A percentile compares a stretch with the other conserved stretches of the same genome.
Evolutionary conservation across 1,284 basidiomycete species (phyloP).

Genomic region (Coriolopsis trogii): DNA sequence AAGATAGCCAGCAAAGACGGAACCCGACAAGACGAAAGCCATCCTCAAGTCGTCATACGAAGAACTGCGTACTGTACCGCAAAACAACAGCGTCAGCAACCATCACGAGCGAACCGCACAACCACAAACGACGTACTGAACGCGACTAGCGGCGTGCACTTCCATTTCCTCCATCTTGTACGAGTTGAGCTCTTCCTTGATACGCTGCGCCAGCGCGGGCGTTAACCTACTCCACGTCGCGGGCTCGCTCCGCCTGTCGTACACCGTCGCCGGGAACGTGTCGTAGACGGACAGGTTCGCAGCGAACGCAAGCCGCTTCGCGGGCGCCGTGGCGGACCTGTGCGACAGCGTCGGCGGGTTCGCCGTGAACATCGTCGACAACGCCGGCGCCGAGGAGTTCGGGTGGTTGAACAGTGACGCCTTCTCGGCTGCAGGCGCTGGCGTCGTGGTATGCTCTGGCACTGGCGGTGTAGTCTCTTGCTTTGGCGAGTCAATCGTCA

Average conservation of each 20-base stretch:
- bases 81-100: conserved; percentile 10
- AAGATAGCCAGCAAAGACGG: conserved; percentile 25
- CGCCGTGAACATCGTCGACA: conserved; percentile 60
- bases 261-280: conserved; percentile 89
- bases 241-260: conserved; percentile 93
- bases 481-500: conserved; percentile 38
- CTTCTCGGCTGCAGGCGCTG: conserved; percentile 36
- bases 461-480: conserved; percentile 33
- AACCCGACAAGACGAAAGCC: conserved; percentile 24
- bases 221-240: conserved; percentile 97
- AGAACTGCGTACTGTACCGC: conserved; percentile 57
- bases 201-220: conserved; percentile 90
- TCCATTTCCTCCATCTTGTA: conserved; percentile 99
- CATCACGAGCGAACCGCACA: background rate
- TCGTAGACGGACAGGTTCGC: conserved; percentile 93
- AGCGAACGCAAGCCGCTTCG: conserved; percentile 85
- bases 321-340: conserved; percentile 65
- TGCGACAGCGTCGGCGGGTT: conserved; percentile 54
- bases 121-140: conserved; percentile 64
- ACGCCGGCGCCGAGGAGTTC: conserved; percentile 87
- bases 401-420: conserved; percentile 68
- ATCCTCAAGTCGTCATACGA: conserved; percentile 42
- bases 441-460: conserved; percentile 25
- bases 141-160: conserved; percentile 86
- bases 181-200: conserved; percentile 95